A percentile compares a stretch with the other conserved stretches of the same genome.
These are phyloP conservation scores for Stentor roeselii DNA, from an alignment of 73 alveolate genomes.

Conservation along the genomic window DNA sequence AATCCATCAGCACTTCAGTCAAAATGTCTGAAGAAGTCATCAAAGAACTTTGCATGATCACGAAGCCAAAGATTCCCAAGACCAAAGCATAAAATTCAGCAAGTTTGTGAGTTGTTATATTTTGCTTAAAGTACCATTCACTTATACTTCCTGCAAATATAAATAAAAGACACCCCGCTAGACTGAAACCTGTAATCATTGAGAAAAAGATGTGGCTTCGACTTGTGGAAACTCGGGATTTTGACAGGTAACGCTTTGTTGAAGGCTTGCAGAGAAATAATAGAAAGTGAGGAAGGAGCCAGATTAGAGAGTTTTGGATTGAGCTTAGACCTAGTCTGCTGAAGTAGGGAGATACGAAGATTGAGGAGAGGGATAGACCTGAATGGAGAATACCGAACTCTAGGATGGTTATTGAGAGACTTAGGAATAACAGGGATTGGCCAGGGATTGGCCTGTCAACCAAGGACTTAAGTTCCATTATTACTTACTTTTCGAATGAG, in stretches of 20 bases:
- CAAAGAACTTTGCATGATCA: not conserved
- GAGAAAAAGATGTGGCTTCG: not conserved
- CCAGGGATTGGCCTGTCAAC: too few relatives aligned
- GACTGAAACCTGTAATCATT: not conserved
- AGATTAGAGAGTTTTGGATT: not conserved
- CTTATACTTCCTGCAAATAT: conserved; percentile 2
- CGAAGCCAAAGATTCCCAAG: not conserved
- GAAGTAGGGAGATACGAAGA: conserved; percentile 9
- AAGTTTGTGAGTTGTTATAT: not conserved
- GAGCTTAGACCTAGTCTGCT: not conserved
- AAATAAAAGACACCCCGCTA: not conserved
- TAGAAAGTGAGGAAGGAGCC: not conserved
- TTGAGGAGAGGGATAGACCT: conserved; percentile 6
- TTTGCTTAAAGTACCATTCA: not conserved
- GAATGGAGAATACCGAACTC: not conserved
- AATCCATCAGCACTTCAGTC: not conserved
- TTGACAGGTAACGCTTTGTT: not conserved
- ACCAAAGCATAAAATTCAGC: not conserved
- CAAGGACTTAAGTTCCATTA: too few relatives aligned
- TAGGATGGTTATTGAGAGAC: not conserved
- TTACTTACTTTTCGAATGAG: too few relatives aligned
- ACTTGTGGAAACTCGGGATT: not conserved
- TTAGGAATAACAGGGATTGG: not conserved
- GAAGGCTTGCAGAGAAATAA: not conserved
- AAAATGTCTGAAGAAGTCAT: not conserved